These are phyloP conservation scores for Schizothecium vesticola DNA, from an alignment of 495 filamentous ascomycete species.

Conservation along the genomic window DNA sequence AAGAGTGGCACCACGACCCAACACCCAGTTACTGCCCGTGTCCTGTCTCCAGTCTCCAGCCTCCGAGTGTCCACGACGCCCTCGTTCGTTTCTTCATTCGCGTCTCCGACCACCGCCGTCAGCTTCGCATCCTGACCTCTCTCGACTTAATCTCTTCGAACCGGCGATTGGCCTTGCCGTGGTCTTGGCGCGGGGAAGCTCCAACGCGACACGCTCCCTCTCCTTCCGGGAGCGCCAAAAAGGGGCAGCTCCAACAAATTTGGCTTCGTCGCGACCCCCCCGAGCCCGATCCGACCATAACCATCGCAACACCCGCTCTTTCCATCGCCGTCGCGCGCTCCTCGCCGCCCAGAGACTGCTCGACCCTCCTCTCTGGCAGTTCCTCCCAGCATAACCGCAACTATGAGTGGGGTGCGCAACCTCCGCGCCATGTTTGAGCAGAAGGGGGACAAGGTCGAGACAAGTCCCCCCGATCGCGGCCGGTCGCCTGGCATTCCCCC, in stretches of 20 bases:
- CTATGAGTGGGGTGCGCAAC: conserved; percentile 53
- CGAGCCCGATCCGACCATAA: background rate
- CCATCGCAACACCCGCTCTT: background rate
- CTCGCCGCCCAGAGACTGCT: background rate
- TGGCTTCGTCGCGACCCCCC: conserved; percentile 1
- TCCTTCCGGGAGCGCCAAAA: conserved; percentile 12
- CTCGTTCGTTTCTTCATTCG: background rate
- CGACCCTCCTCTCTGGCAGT: background rate
- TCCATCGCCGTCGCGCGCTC: background rate
- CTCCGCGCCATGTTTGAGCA: conserved; percentile 88
- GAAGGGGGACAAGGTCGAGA: conserved; percentile 55
- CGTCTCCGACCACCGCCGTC: background rate
- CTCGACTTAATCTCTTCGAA: background rate
- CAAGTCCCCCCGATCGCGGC: conserved; percentile 65
- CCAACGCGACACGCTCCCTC: conserved; percentile 7
- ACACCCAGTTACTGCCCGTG: background rate
- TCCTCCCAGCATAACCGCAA: conserved; percentile 17
- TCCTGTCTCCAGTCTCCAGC: background rate
- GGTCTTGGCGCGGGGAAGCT: conserved; percentile 22
- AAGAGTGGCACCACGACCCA: conserved; percentile 22
- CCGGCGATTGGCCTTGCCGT: conserved; percentile 8
- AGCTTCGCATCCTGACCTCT: background rate
- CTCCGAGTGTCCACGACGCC: conserved; percentile 1
- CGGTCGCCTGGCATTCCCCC: conserved; percentile 55
- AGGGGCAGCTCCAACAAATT: conserved; percentile 10